A percentile compares a stretch with the other conserved stretches of the same genome.
These are phyloP conservation scores for Calonectria hawksworthii DNA, from an alignment of 2,329 filamentous ascomycete species.

Conservation along the genomic window DNA sequence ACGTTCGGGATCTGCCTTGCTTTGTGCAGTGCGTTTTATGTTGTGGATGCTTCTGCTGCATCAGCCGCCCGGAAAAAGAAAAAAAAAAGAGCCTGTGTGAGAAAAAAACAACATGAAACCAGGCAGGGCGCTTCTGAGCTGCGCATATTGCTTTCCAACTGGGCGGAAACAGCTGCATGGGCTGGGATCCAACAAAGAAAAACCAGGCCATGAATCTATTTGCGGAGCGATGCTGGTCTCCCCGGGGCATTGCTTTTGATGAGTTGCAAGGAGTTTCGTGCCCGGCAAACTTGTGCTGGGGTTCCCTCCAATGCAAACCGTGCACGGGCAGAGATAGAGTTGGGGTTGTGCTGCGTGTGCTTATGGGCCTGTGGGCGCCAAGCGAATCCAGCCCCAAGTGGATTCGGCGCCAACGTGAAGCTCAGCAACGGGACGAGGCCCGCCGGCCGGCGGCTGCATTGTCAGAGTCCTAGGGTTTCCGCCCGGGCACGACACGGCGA, in stretches of 20 bases:
- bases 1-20: constrained; percentile 23
- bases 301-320: constrained; percentile 3
- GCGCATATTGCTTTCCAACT: constrained; percentile 20
- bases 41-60: constrained; percentile 15
- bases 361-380: not conserved
- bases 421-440: not conserved
- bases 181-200: constrained; percentile 6
- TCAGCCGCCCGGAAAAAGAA: constrained; percentile 7
- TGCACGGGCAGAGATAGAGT: constrained; percentile 7
- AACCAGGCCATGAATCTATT: constrained; percentile 1
- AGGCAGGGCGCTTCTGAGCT: constrained; percentile 22
- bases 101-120: constrained; percentile 33
- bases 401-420: not conserved
- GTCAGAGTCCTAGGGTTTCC: not conserved
- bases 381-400: constrained; percentile 4
- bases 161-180: constrained; percentile 8
- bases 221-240: not conserved
- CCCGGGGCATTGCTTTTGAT: not conserved
- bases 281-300: constrained; percentile 4
- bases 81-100: constrained; percentile 3
- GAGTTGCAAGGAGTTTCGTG: not conserved
- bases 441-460: not conserved
- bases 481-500: not conserved
- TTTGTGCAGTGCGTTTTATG: constrained; percentile 13
- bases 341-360: not conserved